Conservation (phyloP, 257 asterid species). For the Jacaranda copaia region DNA sequence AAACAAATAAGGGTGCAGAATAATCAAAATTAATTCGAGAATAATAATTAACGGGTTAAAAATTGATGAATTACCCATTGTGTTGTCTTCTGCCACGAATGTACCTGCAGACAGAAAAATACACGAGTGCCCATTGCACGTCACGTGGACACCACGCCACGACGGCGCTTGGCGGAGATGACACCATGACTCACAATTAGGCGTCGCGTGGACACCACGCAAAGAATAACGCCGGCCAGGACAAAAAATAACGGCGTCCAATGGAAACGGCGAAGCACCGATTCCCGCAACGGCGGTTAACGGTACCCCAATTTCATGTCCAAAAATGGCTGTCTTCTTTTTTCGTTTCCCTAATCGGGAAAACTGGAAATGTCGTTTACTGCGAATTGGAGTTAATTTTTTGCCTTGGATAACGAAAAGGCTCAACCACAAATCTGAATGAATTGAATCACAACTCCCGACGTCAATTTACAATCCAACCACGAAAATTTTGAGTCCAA, state of each 20-base stretch:
- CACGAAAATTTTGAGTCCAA: not conserved
- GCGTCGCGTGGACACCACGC: constrained; percentile 28
- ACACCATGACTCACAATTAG: not conserved
- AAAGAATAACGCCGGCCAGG: not conserved
- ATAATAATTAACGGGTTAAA: not conserved
- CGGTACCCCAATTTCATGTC: not conserved
- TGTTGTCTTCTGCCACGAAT: constrained; percentile 18
- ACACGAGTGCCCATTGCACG: not conserved
- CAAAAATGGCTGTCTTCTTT: too few relatives aligned
- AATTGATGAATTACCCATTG: not conserved
- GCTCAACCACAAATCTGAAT: not conserved
- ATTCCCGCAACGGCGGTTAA: not conserved
- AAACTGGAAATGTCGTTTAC: not conserved
- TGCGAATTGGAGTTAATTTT: not conserved
- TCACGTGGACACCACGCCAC: constrained; percentile 37
- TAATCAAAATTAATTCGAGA: not conserved
- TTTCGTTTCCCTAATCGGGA: not conserved
- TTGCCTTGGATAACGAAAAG: not conserved
- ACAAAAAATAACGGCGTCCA: not conserved
- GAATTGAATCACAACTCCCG: not conserved
- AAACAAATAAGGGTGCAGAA: not conserved
- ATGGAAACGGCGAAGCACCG: not conserved
- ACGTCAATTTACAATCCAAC: not conserved
- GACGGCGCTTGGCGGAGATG: constrained; percentile 1
- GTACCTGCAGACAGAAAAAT: constrained; percentile 26